Evolutionary conservation across 1,284 basidiomycete species (phyloP).

Genomic region (Stygiomarasmius scandens): DNA sequence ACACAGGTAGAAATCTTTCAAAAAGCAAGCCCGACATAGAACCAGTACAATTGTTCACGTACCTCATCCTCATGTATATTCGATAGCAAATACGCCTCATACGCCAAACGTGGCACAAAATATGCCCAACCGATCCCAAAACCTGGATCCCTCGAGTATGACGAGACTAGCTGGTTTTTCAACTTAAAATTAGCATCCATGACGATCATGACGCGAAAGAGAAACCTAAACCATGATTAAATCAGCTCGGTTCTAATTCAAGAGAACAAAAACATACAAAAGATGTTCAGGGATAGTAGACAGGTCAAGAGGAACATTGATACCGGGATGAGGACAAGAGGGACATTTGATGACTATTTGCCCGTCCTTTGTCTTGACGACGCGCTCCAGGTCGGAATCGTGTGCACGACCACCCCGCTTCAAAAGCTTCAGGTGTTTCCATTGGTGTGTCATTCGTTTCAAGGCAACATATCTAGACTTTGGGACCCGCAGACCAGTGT

Average conservation of each 20-base stretch:
- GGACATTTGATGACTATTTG: slow-evolving; percentile 35
- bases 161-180: slow-evolving; percentile 7
- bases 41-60: background rate
- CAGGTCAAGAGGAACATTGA: slow-evolving; percentile 33
- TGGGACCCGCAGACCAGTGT: slow-evolving; percentile 19
- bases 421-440: slow-evolving; percentile 31
- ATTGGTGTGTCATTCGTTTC: slow-evolving; percentile 29
- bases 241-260: background rate
- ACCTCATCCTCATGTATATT: background rate
- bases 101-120: slow-evolving; percentile 3
- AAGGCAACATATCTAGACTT: slow-evolving; percentile 22
- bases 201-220: background rate
- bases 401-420: slow-evolving; percentile 35
- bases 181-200: slow-evolving; percentile 1
- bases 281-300: background rate
- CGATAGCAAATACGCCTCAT: background rate
- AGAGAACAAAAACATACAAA: background rate
- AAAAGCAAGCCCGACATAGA: background rate
- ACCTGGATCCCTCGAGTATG: slow-evolving; percentile 3
- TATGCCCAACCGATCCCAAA: slow-evolving; percentile 1
- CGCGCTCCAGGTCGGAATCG: background rate
- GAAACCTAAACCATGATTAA: background rate
- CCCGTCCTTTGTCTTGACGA: slow-evolving; percentile 24
- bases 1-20: slow-evolving; percentile 11
- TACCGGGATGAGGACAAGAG: slow-evolving; percentile 35